Evolutionary conservation across 371 early-diverging fungal genomes (phyloP), one percentile per base, ranked within the genome.

Genomic region (Mortierella sp.): DNA sequence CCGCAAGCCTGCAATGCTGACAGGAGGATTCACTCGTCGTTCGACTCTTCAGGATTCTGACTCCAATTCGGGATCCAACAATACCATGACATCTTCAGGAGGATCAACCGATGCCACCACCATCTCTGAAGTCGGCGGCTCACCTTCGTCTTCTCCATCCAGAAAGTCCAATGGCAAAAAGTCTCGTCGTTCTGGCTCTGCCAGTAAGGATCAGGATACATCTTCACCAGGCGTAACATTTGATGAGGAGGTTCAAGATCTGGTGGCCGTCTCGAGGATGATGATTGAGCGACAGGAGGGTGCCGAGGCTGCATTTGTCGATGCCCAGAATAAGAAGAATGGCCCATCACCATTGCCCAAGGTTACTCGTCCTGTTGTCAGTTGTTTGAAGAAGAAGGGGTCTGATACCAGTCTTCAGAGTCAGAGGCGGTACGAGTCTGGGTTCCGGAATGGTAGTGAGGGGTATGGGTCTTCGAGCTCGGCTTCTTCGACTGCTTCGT

Each of bases 1-100:
- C 69, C 89, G 91, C 59, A 92, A 92, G 69, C 91, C 92, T 13
- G 71, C 77, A 5, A 76, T 79, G 83, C 59, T 80, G 69, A 79
- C 86, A 3, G 79, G 78, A 0, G 74, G 79, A 70, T 82, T 78
- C 73, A 69, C 75, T 26, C 76, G 51, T 31, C 72, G n/a, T 3
- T 73, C 79, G 4, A 72, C 76, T 9, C 57, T 34, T 8, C 74
- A 77, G 31, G 85, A 85, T 26, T 85, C 86, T 8, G 64, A 74
- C 70, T 81, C 82, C 19, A 85, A 85, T 72, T 78, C 82, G 44
- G 81, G 81, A 53, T 81, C 85, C 4, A 84, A 81, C 46, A 69
- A 81, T 24, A 73, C 81, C 37, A 3, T 84, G 76, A 74, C 48
- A 21, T 59, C 74, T n/a, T 79, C 83, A 3, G 69, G 71, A 31